Percentiles rank a stretch among this genome's conserved stretches.
Evolutionary conservation across 2,329 filamentous ascomycete genomes (phyloP).

Genomic region (Pseudophaeomoniella oleicola): DNA sequence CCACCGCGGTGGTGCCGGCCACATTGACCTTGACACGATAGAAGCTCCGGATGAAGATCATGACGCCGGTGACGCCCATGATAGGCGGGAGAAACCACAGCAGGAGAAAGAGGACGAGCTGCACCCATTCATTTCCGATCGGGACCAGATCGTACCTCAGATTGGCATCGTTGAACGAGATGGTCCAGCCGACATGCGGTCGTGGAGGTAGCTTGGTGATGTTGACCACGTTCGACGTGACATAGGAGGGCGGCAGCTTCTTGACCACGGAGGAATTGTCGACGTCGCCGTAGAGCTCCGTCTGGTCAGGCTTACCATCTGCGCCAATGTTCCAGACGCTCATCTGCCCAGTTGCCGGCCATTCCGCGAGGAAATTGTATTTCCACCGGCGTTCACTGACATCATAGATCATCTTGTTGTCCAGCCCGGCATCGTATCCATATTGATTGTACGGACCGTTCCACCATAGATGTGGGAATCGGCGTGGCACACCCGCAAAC

Average conservation of each 20-base stretch:
- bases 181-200: background rate
- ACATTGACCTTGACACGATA: background rate
- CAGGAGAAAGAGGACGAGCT: background rate
- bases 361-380: background rate
- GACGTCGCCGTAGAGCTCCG: background rate
- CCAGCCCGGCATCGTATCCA: conserved; percentile 16
- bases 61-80: background rate
- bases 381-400: background rate
- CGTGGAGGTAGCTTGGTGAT: background rate
- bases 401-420: conserved; percentile 27
- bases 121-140: background rate
- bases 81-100: background rate
- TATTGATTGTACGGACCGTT: background rate
- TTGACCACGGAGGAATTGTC: background rate
- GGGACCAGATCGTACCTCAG: background rate
- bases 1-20: background rate
- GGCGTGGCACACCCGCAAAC: conserved; percentile 19
- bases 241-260: background rate
- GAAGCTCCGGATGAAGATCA: background rate
- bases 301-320: conserved; percentile 1
- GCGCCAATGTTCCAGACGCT: background rate
- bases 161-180: background rate
- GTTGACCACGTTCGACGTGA: background rate
- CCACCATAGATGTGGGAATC: conserved; percentile 13
- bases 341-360: background rate